A percentile compares a stretch with the other conserved stretches of the same genome.
These are phyloP conservation scores for Pseudisothecium myosuroides DNA, from an alignment of 225 moss, liverwort and hornwort species.

Conservation along the genomic window DNA sequence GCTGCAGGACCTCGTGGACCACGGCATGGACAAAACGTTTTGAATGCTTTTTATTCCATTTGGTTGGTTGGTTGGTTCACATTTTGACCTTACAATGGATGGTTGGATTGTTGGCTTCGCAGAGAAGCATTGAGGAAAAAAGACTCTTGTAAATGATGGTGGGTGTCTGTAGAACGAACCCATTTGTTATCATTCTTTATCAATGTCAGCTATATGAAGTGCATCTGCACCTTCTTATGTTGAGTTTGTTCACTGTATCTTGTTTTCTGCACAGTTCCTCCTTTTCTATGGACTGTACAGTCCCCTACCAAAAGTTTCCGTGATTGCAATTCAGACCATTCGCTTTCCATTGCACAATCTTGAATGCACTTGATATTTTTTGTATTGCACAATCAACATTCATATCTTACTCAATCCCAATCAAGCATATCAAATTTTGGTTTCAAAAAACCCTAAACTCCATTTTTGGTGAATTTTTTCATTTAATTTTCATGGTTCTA, in stretches of 20 bases:
- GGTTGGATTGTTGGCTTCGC: neutral
- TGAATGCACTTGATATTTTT: too few species aligned
- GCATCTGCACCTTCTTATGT: neutral
- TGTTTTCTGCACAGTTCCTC: too few species aligned
- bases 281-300: too few species aligned
- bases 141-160: neutral
- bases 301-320: too few species aligned
- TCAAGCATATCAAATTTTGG: too few species aligned
- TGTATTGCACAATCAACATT: too few species aligned
- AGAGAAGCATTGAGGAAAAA: neutral
- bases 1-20: conserved; percentile 57
- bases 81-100: neutral
- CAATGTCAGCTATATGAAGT: neutral
- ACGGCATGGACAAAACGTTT: conserved; percentile 25
- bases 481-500: too few species aligned
- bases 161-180: neutral
- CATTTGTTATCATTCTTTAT: neutral
- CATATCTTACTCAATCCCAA: too few species aligned
- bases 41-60: neutral
- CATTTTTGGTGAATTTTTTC: too few species aligned
- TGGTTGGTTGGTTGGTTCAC: neutral
- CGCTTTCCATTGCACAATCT: too few species aligned
- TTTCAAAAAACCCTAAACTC: too few species aligned
- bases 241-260: neutral
- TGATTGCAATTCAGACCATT: too few species aligned